A percentile compares a stretch with the other conserved stretches of the same genome.
Evolutionary conservation across 495 filamentous ascomycete genomes (phyloP).

Genomic region (Xylaria longipes): DNA sequence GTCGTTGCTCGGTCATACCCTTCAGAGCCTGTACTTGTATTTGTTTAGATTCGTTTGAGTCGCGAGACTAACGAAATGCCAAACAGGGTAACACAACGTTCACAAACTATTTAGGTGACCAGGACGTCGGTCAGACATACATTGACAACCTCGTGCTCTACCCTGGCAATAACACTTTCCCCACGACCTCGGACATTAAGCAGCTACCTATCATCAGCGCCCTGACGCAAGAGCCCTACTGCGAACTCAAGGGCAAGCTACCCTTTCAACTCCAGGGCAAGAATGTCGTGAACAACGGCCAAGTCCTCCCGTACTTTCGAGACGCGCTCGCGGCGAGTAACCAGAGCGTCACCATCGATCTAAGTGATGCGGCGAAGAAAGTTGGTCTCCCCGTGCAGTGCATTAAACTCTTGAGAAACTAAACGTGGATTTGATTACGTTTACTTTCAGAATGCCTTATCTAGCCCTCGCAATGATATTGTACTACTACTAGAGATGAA

Average conservation of each 20-base stretch:
- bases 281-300: constrained; percentile 61
- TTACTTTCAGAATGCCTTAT: background rate
- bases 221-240: constrained; percentile 45
- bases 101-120: constrained; percentile 59
- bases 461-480: background rate
- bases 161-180: constrained; percentile 64
- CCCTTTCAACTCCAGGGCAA: constrained; percentile 67
- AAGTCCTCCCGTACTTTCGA: constrained; percentile 68
- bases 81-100: constrained; percentile 70
- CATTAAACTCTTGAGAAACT: background rate
- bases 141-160: constrained; percentile 63
- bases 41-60: background rate
- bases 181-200: constrained; percentile 61
- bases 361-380: constrained; percentile 35
- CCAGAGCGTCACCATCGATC: constrained; percentile 45
- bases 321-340: constrained; percentile 46
- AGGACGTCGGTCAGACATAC: constrained; percentile 59
- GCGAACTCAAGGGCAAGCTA: constrained; percentile 58
- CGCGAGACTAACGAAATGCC: background rate
- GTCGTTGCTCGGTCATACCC: constrained; percentile 22
- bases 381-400: constrained; percentile 6
- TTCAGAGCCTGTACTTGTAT: background rate
- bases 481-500: background rate
- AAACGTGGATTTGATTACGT: background rate
- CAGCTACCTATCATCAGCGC: constrained; percentile 56